Base-by-base conservation (phyloP, 768 basidiomycete genomes). In the Saitozyma podzolica region DNA sequence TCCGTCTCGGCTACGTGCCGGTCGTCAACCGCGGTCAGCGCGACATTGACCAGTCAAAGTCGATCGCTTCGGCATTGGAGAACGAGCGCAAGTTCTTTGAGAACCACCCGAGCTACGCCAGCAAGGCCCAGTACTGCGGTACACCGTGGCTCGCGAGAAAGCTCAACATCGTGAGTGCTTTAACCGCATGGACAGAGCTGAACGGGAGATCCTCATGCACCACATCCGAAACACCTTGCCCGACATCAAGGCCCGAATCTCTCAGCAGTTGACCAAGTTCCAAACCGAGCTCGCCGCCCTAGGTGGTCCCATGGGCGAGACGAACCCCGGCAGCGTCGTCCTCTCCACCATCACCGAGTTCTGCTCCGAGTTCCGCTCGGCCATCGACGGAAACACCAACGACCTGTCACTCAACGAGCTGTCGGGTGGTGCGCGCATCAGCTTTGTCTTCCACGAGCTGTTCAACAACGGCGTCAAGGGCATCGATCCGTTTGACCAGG, bases 281-380 rank as follows among this genome's bases (percentile, higher is more conserved):
- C 91, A 85, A 61, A 83, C 87, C 1, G 96, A 99, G 79, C 84
- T 99, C 50, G 81, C 82, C 49, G 82, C 86, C 9, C 87, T 99
- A 40, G 96, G 96, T 62, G 96, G 96, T 11, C 83, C 91, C 11
- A 79, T 90, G 76, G 92, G 89, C 39, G 94, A 95, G 61, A 84
- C 82, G 67, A 90, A 88, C 80, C 89, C 91, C 11, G 89, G 90
- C 66, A 93, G 91, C 78, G 85, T 99, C 49, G 93, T 99, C 41
- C 86, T 99, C 11, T 87, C 89, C n/a, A 92, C 96, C 67, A 98
- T 99, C 77, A 98, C 94, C 53, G 96, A 99, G 80, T 99, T 99
- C 81, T 93, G 91, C 64, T 85, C 89, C 47, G 96, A 98, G 76
- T 99, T 97, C 86, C 88, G 95, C 62, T 91, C 91, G 11, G 89